Evolutionary conservation across 768 basidiomycete species (phyloP), one percentile per base, ranked within the genome.

Genomic region (Auriscalpium orientale): DNA sequence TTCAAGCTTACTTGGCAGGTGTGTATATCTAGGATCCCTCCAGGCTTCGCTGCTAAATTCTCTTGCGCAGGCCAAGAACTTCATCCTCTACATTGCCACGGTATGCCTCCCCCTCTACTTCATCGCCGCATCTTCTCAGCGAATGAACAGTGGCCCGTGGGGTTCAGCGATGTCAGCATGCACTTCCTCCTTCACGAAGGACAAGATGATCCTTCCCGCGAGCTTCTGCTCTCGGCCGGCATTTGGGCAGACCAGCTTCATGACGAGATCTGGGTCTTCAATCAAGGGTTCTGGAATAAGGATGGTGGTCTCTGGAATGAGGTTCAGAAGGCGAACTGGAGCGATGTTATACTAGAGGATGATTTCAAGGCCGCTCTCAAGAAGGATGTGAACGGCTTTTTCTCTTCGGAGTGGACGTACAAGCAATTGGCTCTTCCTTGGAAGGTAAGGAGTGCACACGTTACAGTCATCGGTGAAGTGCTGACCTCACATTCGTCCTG

Each of bases 311-410:
- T 91, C 13, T 91, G 85, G 85, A 48, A 59, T 13, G 71, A 70
- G 56, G 63, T 71, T 8, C 68, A 71, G 58, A 68, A 79, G 60
- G 84, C 84, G 1, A 73, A 81, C 64, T 91, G 89, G 89, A 74
- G 81, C 28, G 84, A 89, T 57, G 80, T 91, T 36, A 82, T 91
- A 51, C 75, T 91, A 57, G 83, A 85, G 57, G 78, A 82, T 0
- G 74, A 76, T 7, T 86, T 84, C 72, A 93, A 93, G 72, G 71
- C 71, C 36, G 71, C 74, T 2, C 58, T 94, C 21, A 78, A 84
- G 70, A 84, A 88, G 62, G 91, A 93, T 48, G 74, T 92, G 9
- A 78, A 81, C 35, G 87, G 85, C 0, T 94, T 94, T 74, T 91
- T 91, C 68, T 73, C 77, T n/a, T 85, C 87, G 0, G 82, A 90